Conservation (phyloP, 768 basidiomycete species). For the Trametes gibbosa region DNA sequence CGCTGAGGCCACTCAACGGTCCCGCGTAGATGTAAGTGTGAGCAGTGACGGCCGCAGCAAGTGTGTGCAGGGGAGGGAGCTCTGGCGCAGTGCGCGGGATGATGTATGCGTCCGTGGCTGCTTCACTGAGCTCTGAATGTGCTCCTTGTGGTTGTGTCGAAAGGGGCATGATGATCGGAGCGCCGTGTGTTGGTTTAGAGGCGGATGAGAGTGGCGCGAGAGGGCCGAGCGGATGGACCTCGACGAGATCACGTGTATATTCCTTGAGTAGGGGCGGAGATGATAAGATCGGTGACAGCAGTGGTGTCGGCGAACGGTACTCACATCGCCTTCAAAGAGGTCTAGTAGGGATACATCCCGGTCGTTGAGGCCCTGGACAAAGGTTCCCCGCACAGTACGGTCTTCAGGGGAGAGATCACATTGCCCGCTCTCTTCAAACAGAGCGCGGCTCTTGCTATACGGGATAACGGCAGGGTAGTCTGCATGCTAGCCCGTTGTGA, state of each 20-base stretch:
- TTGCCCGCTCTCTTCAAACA: constrained; percentile 38
- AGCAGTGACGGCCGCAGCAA: constrained; percentile 41
- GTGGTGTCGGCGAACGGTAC: constrained; percentile 24
- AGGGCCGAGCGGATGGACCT: constrained; percentile 53
- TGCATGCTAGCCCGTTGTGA: constrained; percentile 39
- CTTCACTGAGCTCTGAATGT: neutral
- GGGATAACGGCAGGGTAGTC: constrained; percentile 88
- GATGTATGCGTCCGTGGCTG: constrained; percentile 16
- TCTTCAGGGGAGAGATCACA: constrained; percentile 58
- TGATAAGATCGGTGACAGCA: neutral
- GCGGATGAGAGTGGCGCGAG: constrained; percentile 30
- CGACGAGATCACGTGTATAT: constrained; percentile 58
- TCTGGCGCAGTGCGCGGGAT: constrained; percentile 44
- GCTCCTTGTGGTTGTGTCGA: too few species aligned
- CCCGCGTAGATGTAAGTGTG: constrained; percentile 74
- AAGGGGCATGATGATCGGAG: constrained; percentile 23
- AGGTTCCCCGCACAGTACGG: constrained; percentile 69
- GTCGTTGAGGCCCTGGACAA: constrained; percentile 69
- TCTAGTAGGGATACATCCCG: constrained; percentile 70
- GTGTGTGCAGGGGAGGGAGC: constrained; percentile 36
- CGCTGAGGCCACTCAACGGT: constrained; percentile 42
- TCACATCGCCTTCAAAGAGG: constrained; percentile 76
- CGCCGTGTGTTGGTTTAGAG: constrained; percentile 30
- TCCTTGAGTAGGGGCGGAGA: constrained; percentile 48
- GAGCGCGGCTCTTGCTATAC: constrained; percentile 41